Evolutionary conservation across 208 protist genomes (phyloP).

Genomic region (Strigomonas oncopelti): DNA sequence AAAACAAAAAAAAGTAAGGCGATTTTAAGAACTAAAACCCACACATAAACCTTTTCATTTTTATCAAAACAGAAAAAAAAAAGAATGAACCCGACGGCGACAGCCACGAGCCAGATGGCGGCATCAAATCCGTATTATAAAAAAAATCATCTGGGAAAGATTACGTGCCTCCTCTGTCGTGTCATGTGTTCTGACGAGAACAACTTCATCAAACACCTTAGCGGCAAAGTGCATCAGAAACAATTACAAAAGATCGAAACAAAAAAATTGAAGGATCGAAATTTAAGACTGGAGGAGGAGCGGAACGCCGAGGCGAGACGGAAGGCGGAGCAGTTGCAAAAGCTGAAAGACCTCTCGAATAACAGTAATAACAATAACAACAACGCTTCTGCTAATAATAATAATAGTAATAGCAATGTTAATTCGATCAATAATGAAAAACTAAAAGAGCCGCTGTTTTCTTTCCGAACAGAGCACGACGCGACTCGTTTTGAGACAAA

Average conservation of each 20-base stretch:
- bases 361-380: background rate
- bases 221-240: conserved; percentile 70
- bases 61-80: conserved; percentile 1
- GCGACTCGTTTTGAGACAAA: conserved; percentile 49
- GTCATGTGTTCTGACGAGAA: conserved; percentile 77
- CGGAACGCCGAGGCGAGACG: conserved; percentile 37
- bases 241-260: conserved; percentile 4
- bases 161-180: conserved; percentile 75
- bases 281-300: conserved; percentile 34
- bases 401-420: conserved; percentile 3
- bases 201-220: conserved; percentile 75
- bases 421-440: conserved; percentile 10
- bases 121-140: conserved; percentile 66
- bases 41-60: background rate
- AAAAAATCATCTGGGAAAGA: conserved; percentile 81
- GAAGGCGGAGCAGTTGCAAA: conserved; percentile 41
- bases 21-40: background rate
- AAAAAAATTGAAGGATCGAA: background rate
- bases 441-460: conserved; percentile 56
- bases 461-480: conserved; percentile 74
- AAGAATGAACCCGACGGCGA: background rate
- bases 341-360: conserved; percentile 28
- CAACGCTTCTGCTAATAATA: conserved; percentile 4
- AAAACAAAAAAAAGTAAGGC: background rate
- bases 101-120: conserved; percentile 55